Percentiles rank a stretch among this genome's conserved stretches.
These are phyloP conservation scores for Penicillium griseofulvum DNA, from an alignment of 2,329 filamentous ascomycete genomes.

Conservation along the genomic window DNA sequence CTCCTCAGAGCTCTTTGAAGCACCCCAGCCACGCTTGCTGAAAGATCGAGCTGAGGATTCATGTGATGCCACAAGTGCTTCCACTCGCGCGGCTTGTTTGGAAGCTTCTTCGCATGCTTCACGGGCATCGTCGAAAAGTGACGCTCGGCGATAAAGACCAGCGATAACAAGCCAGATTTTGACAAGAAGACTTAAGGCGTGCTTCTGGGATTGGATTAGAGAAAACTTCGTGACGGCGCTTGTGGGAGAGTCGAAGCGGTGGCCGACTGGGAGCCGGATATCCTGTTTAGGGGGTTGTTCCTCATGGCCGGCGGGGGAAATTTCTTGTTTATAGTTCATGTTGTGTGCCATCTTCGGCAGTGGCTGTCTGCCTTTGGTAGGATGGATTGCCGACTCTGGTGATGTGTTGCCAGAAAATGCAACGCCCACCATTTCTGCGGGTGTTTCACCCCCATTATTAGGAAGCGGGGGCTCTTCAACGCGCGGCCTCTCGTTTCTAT, in stretches of 20 bases:
- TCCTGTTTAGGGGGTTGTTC: constrained; percentile 47
- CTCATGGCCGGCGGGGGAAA: constrained; percentile 35
- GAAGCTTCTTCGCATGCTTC: constrained; percentile 79
- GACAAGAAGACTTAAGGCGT: constrained; percentile 60
- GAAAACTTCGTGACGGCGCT: constrained; percentile 51
- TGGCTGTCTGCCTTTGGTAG: constrained; percentile 32
- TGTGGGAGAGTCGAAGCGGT: constrained; percentile 42
- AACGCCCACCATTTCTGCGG: constrained; percentile 28
- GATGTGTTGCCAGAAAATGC: constrained; percentile 28
- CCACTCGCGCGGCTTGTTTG: constrained; percentile 69
- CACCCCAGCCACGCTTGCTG: constrained; percentile 69
- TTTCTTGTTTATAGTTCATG: constrained; percentile 34
- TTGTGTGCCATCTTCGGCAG: constrained; percentile 39
- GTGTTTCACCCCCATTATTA: constrained; percentile 25
- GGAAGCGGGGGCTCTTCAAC: constrained; percentile 23
- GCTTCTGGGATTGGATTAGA: constrained; percentile 52
- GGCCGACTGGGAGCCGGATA: constrained; percentile 35
- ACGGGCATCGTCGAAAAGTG: constrained; percentile 73
- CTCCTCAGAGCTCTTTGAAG: constrained; percentile 76
- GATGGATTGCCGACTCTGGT: constrained; percentile 18
- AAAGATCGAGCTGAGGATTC: constrained; percentile 62
- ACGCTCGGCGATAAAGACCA: constrained; percentile 79
- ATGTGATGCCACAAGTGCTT: constrained; percentile 63
- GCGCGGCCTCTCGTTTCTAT: constrained; percentile 23
- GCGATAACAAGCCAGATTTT: constrained; percentile 90